Evolutionary conservation across 805 yeast species (phyloP), one percentile per base, ranked within the genome.

Genomic region (Clavispora santaluciae): DNA sequence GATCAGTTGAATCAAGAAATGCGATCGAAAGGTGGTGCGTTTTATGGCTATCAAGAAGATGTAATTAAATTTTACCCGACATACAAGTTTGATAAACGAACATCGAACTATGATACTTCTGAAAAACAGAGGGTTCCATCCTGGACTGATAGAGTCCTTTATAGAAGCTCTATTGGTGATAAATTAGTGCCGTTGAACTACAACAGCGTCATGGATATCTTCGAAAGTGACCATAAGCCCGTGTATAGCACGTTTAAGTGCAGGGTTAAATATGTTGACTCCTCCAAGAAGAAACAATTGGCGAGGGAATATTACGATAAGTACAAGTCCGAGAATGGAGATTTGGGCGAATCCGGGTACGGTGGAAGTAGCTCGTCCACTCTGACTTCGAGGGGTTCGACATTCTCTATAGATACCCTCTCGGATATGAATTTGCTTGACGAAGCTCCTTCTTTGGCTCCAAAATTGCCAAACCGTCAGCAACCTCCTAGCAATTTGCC

Each of bases 121-220:
- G 99, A 91, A 51, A 91, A 91, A 59, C 91, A 83, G 47, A 74
- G 99, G 52, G 81, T 86, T 4, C 99, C 99, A 1, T 84, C 96
- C 0, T 91, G 98, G 97, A 91, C 98, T 0, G 99, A 91, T 61
- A 71, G 99, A 55, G 83, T 87, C 41, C 65, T 91, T 36, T 82
- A 73, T 53, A 70, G 73, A 44, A 88, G 95, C 28, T 59, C 68
- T 4, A 64, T 64, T 13, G 50, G 46, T 8, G 50, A 49, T 11
- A 38, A 35, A 6, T 53, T 89, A 31, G 63, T 69, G 30, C 93
- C 87, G 35, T 56, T 80, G 46, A 79, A 79, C 39, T 93, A 93
- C 58, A 76, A 80, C 40, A 76, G 83, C 37, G 79, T 81, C 1
- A 78, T 78, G 49, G 63, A 62, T 17, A 61, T 91, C 31, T 57